Evolutionary conservation across 371 early-diverging fungal genomes (phyloP), one percentile per base, ranked within the genome.

Genomic region (Batrachochytrium dendrobatidis): DNA sequence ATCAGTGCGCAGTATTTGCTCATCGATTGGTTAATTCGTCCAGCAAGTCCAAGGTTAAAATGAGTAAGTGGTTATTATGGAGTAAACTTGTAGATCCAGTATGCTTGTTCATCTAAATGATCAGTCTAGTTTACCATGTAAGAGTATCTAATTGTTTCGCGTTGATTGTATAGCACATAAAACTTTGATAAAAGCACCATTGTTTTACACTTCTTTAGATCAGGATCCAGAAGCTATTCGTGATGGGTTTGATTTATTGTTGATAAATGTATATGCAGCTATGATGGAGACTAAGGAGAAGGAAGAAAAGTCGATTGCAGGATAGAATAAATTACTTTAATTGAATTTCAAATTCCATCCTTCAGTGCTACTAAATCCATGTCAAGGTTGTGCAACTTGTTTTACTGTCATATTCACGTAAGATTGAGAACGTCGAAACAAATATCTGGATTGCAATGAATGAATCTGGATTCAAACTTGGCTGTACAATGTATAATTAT

Each of bases 201-300:
- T 65, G 8, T 33, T 54, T 18, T 44, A 52, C 54, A 67, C 65
- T 18, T 54, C 56, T 15, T 50, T 56, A 7, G 71, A 71, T 50
- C 43, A 64, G n/a, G 73, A 69, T 34, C 68, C 63, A 29, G 70
- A 72, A 15, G 35, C 49, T 2, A 60, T 68, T 34, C 50, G 56
- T 54, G 34, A 24, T 1, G 73, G 70, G 51, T 73, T 73, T 56
- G 73, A 73, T 50, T 49, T 34, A 3, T 62, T 73, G 0, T 31
- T 73, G 33, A 34, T 44, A 3, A 49, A 62, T 15, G 65, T 61
- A 22, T 68, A 59, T 26, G 32, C 39, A 1, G 66, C 58, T 1
- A 53, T 34, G 15, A 31, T 52, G 25, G 73, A 73, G 43, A 61
- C 56, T 4, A 45, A 54, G 8, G 70, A 73, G 3, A 43, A 56